Percentiles rank a stretch among this genome's conserved stretches.
Conservation (phyloP, 495 filamentous ascomycete genomes). For the Penicillium psychrofluorescens region DNA sequence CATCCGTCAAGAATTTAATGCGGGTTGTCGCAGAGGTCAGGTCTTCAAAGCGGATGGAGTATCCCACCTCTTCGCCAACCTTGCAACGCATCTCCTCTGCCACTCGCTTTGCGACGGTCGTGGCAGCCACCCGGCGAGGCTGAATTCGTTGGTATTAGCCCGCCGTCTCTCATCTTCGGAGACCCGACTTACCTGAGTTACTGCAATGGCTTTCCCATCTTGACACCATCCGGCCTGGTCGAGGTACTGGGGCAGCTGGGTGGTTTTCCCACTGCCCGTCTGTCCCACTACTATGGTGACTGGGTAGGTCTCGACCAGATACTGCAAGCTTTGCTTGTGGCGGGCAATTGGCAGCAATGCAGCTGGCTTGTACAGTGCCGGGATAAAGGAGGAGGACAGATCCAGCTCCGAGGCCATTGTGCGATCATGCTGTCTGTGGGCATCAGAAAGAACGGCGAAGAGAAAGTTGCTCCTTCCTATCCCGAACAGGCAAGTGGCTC, state of each 20-base stretch:
- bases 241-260: constrained; percentile 82
- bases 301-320: constrained; percentile 67
- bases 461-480: no score
- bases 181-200: constrained; percentile 75
- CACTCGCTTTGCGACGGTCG: constrained; percentile 82
- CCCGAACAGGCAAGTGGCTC: no score
- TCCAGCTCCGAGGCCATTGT: constrained; percentile 44
- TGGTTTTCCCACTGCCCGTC: constrained; percentile 88
- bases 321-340: constrained; percentile 65
- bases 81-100: constrained; percentile 90
- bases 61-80: constrained; percentile 90
- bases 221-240: constrained; percentile 85
- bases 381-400: constrained; percentile 60
- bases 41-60: constrained; percentile 95
- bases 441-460: no score
- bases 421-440: neutral
- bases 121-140: constrained; percentile 89
- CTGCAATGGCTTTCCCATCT: constrained; percentile 72
- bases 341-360: constrained; percentile 71
- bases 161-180: neutral
- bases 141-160: constrained; percentile 30
- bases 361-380: constrained; percentile 70
- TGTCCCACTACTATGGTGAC: constrained; percentile 83
- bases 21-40: constrained; percentile 77
- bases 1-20: constrained; percentile 97